Percentiles rank a stretch among this genome's conserved stretches.
phyloP scores from a whole-genome alignment of 225 moss, liverwort and hornwort genomes.

The Physcomitrellopsis africana region DNA sequence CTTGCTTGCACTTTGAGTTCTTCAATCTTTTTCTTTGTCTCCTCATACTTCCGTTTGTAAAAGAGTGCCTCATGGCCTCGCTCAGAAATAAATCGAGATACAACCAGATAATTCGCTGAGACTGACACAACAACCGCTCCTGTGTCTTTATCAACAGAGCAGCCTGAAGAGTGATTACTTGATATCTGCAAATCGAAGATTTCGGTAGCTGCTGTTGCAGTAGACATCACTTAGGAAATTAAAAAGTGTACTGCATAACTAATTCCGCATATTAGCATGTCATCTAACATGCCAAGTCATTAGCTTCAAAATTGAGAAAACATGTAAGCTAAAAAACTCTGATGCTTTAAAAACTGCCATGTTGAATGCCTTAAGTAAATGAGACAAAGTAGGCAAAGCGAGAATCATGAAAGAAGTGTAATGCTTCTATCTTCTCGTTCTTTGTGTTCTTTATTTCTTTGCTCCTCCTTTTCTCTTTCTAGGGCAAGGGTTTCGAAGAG shows the following conservation, averaged over 20 bases:
- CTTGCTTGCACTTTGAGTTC: constrained; percentile 66
- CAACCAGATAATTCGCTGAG: constrained; percentile 43
- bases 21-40: constrained; percentile 53
- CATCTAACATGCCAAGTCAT: background rate
- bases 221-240: constrained; percentile 20
- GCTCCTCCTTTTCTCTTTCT: no score
- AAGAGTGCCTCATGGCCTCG: constrained; percentile 62
- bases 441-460: no score
- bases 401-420: background rate
- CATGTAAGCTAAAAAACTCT: constrained; percentile 1
- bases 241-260: background rate
- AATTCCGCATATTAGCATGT: constrained; percentile 18
- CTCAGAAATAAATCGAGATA: constrained; percentile 62
- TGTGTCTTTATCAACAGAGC: constrained; percentile 57
- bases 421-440: no score
- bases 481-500: no score
- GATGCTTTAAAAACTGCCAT: background rate
- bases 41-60: constrained; percentile 46
- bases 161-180: constrained; percentile 41
- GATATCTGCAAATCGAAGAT: constrained; percentile 34
- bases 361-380: background rate
- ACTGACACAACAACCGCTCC: constrained; percentile 65
- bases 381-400: background rate
- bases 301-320: background rate
- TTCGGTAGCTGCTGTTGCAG: constrained; percentile 43